Evolutionary conservation across 1,284 basidiomycete genomes (phyloP), one percentile per base, ranked within the genome.

Genomic region (Fistulinella cinereoalba): DNA sequence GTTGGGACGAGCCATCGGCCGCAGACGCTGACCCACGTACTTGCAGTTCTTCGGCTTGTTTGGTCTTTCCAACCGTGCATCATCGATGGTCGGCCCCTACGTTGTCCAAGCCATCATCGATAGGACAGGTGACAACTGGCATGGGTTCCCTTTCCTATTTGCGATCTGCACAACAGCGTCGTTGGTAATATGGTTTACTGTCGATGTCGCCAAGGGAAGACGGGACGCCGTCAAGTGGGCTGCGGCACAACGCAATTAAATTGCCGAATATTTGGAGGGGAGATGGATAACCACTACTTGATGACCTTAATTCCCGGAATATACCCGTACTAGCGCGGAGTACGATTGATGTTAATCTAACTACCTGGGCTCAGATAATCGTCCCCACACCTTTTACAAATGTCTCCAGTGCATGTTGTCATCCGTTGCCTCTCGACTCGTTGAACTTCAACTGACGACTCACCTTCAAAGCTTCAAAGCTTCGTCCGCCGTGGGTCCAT

Each of bases 41-140:
- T 8, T 16, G 7, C 48, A 85, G 83, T 88, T 88, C 66, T 90
- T 89, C 60, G 85, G 86, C 5, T 73, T 90, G n/a, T 90, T 88
- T 52, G 88, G 88, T 3, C 74, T 91, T 16, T 88, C 85, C 6
- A 91, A 88, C 65, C 79, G 86, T n/a, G 86, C 85, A 0, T 88
- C 83, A 13, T 85, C 82, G 3, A 85, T 88, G 77, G 81, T 90
- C 37, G 87, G 88, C 0, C 88, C 85, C 4, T 88, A 86, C 52
- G 81, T 85, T 9, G 83, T 89, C 34, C 85, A 90, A 65, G 85
- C 80, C 6, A 89, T 91, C 58, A 88, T 91, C 49, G 74, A 88
- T 64, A 71, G 71, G 41, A 75, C 79, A 1, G 83, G 83, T 6
- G 77, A 83, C 64, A 89, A 85, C 61, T 91, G 88, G 80, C 77